A percentile compares a stretch with the other conserved stretches of the same genome.
These are phyloP conservation scores for Paecilomyces formosus DNA, from an alignment of 2,329 filamentous ascomycete genomes.

Conservation along the genomic window DNA sequence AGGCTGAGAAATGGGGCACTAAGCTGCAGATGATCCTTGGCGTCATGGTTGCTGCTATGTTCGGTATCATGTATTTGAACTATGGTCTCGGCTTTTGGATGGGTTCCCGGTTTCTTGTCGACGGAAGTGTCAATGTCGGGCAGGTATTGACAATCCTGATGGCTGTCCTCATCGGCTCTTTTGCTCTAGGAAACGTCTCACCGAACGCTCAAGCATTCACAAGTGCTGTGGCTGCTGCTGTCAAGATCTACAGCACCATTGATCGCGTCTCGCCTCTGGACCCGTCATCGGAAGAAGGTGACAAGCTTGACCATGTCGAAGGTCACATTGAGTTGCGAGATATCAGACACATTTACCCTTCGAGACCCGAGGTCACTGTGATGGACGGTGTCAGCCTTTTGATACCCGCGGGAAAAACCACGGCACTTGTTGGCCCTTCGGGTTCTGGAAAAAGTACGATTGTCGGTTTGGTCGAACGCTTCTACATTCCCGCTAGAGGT, in stretches of 20 bases:
- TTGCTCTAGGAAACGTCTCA: slow-evolving; percentile 79
- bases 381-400: slow-evolving; percentile 75
- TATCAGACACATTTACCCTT: slow-evolving; percentile 91
- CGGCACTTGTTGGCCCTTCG: slow-evolving; percentile 86
- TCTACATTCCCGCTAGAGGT: slow-evolving; percentile 83
- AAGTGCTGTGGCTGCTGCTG: slow-evolving; percentile 71
- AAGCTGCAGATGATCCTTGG: slow-evolving; percentile 66
- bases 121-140: slow-evolving; percentile 58
- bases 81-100: slow-evolving; percentile 87
- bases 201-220: slow-evolving; percentile 84
- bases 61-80: slow-evolving; percentile 76
- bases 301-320: slow-evolving; percentile 62
- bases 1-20: slow-evolving; percentile 69
- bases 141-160: slow-evolving; percentile 79
- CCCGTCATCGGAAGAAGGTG: slow-evolving; percentile 62
- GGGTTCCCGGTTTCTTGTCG: slow-evolving; percentile 66
- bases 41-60: slow-evolving; percentile 75
- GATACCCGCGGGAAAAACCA: slow-evolving; percentile 84
- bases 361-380: slow-evolving; percentile 79
- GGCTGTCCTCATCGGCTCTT: slow-evolving; percentile 86
- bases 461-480: slow-evolving; percentile 84
- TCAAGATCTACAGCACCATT: slow-evolving; percentile 91
- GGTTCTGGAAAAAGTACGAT: slow-evolving; percentile 94
- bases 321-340: slow-evolving; percentile 75
- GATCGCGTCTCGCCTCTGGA: slow-evolving; percentile 82